These are phyloP conservation scores for Ilex paraguariensis DNA, from an alignment of 305 asterid species.

Conservation along the genomic window DNA sequence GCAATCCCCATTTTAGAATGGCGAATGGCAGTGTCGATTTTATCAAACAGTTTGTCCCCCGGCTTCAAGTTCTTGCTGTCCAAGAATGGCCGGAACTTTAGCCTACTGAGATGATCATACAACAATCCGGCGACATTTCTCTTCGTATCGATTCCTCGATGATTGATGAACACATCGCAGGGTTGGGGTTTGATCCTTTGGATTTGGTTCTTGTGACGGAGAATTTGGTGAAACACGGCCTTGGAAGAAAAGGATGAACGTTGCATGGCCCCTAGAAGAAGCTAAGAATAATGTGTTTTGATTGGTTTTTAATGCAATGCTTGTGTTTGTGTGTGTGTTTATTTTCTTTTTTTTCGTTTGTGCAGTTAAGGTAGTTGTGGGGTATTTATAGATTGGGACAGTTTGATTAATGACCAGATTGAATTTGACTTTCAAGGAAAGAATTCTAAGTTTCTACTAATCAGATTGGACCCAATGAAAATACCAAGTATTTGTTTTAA, in stretches of 20 bases:
- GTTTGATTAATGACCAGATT: not conserved
- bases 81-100: slow-evolving; percentile 9
- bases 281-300: not conserved
- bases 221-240: not conserved
- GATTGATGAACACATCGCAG: slow-evolving; percentile 14
- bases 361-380: not conserved
- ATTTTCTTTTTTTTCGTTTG: not conserved
- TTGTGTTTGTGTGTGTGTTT: not conserved
- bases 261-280: slow-evolving; percentile 5
- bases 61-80: slow-evolving; percentile 15
- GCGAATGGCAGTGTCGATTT: slow-evolving; percentile 1
- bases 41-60: slow-evolving; percentile 10
- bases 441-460: not conserved
- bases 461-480: slow-evolving; percentile 1
- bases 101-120: slow-evolving; percentile 5
- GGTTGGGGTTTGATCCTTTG: not conserved
- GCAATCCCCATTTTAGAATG: slow-evolving; percentile 8
- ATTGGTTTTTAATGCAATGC: not conserved
- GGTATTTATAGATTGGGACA: not conserved
- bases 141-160: slow-evolving; percentile 11
- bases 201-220: not conserved
- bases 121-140: slow-evolving; percentile 8
- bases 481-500: slow-evolving; percentile 7
- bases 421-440: not conserved
- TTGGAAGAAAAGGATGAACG: not conserved